Conservation (phyloP, 2,329 filamentous ascomycete genomes). For the Blastomyces silverae region DNA sequence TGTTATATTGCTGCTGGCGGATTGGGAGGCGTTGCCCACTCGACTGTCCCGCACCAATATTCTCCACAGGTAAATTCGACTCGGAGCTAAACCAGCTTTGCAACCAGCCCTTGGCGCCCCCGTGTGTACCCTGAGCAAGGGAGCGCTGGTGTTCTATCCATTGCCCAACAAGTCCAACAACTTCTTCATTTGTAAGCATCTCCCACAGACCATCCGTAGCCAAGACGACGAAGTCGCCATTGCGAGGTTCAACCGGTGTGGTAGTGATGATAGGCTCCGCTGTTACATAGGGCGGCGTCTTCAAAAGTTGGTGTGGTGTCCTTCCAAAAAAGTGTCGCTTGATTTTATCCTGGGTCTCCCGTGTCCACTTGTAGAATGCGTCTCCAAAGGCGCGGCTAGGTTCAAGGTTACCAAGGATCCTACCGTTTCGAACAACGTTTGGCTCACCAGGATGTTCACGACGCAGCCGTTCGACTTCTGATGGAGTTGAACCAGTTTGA, state of each 20-base stretch:
- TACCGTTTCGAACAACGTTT: conserved; percentile 77
- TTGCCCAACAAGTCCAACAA: conserved; percentile 89
- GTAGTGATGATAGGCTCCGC: conserved; percentile 93
- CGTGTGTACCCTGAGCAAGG: conserved; percentile 30
- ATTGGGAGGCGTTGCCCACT: conserved; percentile 76
- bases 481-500: conserved; percentile 83
- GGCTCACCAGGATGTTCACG: conserved; percentile 84
- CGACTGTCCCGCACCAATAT: conserved; percentile 41
- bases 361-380: conserved; percentile 92
- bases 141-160: conserved; percentile 76
- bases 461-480: conserved; percentile 74
- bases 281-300: conserved; percentile 93
- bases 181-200: conserved; percentile 98
- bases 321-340: conserved; percentile 83
- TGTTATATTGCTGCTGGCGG: conserved; percentile 83
- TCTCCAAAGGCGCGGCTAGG: conserved; percentile 93
- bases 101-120: conserved; percentile 55
- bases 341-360: conserved; percentile 73
- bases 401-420: conserved; percentile 85
- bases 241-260: conserved; percentile 79
- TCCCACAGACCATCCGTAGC: conserved; percentile 98
- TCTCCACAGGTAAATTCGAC: conserved; percentile 67
- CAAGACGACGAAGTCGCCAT: conserved; percentile 91
- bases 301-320: conserved; percentile 66
- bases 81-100: conserved; percentile 59